phyloP scores from a whole-genome alignment of 2,329 filamentous ascomycete species.

The Corinectria fuckeliana region DNA sequence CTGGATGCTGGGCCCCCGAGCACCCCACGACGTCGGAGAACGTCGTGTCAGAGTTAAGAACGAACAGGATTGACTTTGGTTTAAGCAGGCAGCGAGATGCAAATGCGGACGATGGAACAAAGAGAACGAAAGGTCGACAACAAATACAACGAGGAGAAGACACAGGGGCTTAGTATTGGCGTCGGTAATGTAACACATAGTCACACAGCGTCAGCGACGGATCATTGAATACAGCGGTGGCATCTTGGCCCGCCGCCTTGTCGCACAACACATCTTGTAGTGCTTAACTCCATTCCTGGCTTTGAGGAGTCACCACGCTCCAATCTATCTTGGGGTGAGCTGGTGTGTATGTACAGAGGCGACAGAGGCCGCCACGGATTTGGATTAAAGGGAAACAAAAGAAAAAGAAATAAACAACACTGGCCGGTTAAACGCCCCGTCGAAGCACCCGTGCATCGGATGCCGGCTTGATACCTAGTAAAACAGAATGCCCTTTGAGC shows the following conservation, averaged over 20 bases:
- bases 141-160: background rate
- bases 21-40: conserved; percentile 53
- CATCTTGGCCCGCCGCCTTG: background rate
- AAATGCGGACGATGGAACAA: background rate
- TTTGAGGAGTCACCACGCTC: conserved; percentile 8
- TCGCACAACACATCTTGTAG: conserved; percentile 1
- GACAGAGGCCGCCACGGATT: background rate
- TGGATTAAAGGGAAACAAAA: conserved; percentile 18
- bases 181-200: background rate
- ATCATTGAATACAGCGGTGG: conserved; percentile 6
- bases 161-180: background rate
- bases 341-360: conserved; percentile 16
- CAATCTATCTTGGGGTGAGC: conserved; percentile 21
- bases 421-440: conserved; percentile 37
- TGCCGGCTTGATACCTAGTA: conserved; percentile 19
- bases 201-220: conserved; percentile 10
- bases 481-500: conserved; percentile 19
- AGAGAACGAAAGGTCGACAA: background rate
- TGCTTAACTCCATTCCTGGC: conserved; percentile 15
- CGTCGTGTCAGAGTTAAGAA: conserved; percentile 41
- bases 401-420: conserved; percentile 19
- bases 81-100: background rate
- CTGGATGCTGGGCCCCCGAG: conserved; percentile 93
- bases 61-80: conserved; percentile 30
- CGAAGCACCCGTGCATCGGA: conserved; percentile 20